Evolutionary conservation across 371 early-diverging fungal species (phyloP).

Genomic region (Rhizoclosmatium hyalinum): DNA sequence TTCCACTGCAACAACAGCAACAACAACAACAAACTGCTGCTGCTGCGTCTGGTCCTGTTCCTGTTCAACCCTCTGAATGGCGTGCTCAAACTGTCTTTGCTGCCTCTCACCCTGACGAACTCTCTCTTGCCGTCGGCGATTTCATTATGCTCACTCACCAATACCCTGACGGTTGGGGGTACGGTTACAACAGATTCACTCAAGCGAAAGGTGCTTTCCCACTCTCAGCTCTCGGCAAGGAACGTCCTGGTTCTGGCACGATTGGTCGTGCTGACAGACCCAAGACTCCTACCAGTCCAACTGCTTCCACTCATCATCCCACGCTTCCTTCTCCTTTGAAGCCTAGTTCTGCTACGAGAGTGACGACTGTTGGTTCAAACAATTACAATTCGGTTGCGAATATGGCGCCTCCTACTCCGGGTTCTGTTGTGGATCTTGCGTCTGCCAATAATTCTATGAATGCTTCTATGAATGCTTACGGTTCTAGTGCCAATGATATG

Average conservation of each 20-base stretch:
- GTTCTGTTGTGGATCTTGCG: too few relatives aligned
- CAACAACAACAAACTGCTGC: background rate
- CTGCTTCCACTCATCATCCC: background rate
- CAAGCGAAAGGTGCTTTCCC: background rate
- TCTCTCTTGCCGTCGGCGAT: background rate
- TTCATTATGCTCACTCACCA: slow-evolving; percentile 1
- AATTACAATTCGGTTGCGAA: background rate
- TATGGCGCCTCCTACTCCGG: background rate
- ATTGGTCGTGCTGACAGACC: background rate
- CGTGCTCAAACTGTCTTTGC: background rate
- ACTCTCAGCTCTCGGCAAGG: background rate
- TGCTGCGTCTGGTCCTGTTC: background rate
- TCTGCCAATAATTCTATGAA: background rate
- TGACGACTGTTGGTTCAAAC: background rate
- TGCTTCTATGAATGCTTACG: background rate
- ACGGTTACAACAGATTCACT: slow-evolving; percentile 5
- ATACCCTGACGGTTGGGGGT: slow-evolving; percentile 16
- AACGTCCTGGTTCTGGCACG: background rate
- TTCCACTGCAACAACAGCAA: background rate
- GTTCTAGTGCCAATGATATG: background rate
- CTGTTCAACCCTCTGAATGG: background rate
- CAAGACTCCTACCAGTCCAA: background rate
- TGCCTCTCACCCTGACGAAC: background rate
- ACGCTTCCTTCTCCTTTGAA: background rate
- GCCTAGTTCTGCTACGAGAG: background rate